Evolutionary conservation across 495 filamentous ascomycete species (phyloP).

Genomic region (Neurospora terricola): DNA sequence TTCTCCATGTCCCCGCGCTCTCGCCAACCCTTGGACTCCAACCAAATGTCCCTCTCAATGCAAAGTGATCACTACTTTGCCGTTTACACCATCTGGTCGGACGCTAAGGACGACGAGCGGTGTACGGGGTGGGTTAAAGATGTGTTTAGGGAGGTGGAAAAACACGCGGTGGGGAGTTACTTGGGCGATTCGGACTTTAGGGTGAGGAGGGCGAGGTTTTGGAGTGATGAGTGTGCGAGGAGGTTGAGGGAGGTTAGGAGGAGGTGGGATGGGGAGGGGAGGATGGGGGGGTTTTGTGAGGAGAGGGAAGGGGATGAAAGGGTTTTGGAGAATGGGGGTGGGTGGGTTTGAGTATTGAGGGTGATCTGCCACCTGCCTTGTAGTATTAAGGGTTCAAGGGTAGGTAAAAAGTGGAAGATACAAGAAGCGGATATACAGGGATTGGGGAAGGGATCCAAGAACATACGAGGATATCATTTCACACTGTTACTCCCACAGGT

Average conservation of each 20-base stretch:
- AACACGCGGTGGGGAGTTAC: slow-evolving; percentile 35
- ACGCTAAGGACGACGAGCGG: slow-evolving; percentile 29
- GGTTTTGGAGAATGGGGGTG: neutral
- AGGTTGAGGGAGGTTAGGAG: slow-evolving; percentile 28
- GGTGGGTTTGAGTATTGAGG: neutral
- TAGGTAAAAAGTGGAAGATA: neutral
- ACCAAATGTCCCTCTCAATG: slow-evolving; percentile 39
- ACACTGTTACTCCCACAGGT: neutral
- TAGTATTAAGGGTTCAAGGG: too few species aligned
- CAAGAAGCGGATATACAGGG: neutral
- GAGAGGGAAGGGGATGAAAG: neutral
- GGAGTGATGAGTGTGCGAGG: slow-evolving; percentile 26
- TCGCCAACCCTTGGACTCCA: too few species aligned
- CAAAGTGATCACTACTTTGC: slow-evolving; percentile 47
- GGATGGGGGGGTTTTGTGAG: slow-evolving; percentile 35
- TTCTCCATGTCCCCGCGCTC: slow-evolving; percentile 39
- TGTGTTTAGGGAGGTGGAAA: slow-evolving; percentile 29
- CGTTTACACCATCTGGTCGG: slow-evolving; percentile 41
- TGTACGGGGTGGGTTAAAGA: slow-evolving; percentile 32
- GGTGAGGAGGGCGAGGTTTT: slow-evolving; percentile 32
- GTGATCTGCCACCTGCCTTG: too few species aligned
- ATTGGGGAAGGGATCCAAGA: neutral
- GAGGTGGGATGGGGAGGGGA: slow-evolving; percentile 36
- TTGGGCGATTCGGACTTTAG: slow-evolving; percentile 45
- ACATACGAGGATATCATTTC: neutral